Evolutionary conservation across 768 basidiomycete genomes (phyloP).

Genomic region (Jaapia argillacea): DNA sequence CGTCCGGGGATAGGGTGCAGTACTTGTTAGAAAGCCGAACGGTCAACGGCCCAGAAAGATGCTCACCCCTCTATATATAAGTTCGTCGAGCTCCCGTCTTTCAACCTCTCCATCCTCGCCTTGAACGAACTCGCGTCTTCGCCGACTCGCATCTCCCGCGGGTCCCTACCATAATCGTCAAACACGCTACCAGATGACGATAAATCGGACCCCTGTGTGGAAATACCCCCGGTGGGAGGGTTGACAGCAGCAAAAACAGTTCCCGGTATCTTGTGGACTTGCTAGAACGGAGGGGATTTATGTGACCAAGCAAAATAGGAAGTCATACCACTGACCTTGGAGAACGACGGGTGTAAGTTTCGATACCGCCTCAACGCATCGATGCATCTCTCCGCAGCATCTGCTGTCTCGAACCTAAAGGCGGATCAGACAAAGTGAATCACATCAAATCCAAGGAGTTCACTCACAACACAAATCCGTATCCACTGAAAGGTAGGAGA

Average conservation of each 20-base stretch:
- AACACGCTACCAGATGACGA: not conserved
- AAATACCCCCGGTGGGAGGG: conserved; percentile 2
- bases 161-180: too few relatives aligned
- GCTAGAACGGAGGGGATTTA: conserved; percentile 21
- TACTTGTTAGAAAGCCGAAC: too few relatives aligned
- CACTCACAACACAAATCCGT: conserved; percentile 70
- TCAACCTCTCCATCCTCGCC: conserved; percentile 67
- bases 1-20: too few relatives aligned
- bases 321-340: conserved; percentile 43
- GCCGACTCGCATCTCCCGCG: too few relatives aligned
- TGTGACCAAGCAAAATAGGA: not conserved
- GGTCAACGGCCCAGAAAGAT: not conserved
- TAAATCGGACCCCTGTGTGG: not conserved
- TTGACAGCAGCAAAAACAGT: conserved; percentile 40
- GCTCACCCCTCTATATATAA: conserved; percentile 70
- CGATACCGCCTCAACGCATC: conserved; percentile 56
- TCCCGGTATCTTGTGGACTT: conserved; percentile 78
- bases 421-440: not conserved
- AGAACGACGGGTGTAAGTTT: conserved; percentile 80
- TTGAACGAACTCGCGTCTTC: conserved; percentile 42
- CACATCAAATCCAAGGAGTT: not conserved
- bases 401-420: conserved; percentile 55
- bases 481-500: conserved; percentile 37
- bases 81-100: conserved; percentile 61
- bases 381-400: conserved; percentile 69